A percentile compares a stretch with the other conserved stretches of the same genome.
These are phyloP conservation scores for Pyrenophora teres DNA, from an alignment of 2,329 filamentous ascomycete species.

Conservation along the genomic window DNA sequence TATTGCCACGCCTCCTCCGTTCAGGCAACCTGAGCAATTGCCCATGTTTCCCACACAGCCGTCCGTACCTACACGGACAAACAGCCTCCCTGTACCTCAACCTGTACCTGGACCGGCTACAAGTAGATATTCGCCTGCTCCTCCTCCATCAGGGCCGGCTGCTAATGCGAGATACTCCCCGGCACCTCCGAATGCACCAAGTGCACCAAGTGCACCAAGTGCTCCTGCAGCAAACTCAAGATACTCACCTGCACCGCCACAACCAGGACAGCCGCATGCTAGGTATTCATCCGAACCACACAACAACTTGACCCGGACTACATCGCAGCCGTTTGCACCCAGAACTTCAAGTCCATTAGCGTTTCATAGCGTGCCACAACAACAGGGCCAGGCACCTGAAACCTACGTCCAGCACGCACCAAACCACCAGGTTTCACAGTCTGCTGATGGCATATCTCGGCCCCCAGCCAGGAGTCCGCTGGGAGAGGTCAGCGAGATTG, in stretches of 20 bases:
- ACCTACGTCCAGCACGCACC: constrained; percentile 11
- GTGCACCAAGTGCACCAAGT: constrained; percentile 26
- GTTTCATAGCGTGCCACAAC: constrained; percentile 50
- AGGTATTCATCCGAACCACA: constrained; percentile 48
- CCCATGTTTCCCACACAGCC: constrained; percentile 45
- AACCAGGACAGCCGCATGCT: constrained; percentile 41
- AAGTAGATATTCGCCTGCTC: constrained; percentile 37
- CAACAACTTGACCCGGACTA: constrained; percentile 39
- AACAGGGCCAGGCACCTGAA: constrained; percentile 25
- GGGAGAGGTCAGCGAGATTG: constrained; percentile 42
- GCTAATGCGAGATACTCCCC: constrained; percentile 45
- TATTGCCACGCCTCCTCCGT: constrained; percentile 30
- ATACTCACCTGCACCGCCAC: constrained; percentile 49
- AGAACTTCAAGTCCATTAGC: constrained; percentile 69
- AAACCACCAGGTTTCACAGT: constrained; percentile 36
- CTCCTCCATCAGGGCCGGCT: constrained; percentile 39
- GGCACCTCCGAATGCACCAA: constrained; percentile 28
- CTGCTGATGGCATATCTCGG: constrained; percentile 32
- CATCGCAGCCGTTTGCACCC: constrained; percentile 62
- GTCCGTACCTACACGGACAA: constrained; percentile 36
- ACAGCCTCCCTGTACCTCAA: constrained; percentile 40
- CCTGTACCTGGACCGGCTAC: constrained; percentile 34
- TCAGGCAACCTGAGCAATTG: constrained; percentile 50
- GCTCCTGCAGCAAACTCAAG: constrained; percentile 43
- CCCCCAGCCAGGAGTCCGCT: constrained; percentile 35